Percentiles rank a stretch among this genome's conserved stretches.
Evolutionary conservation across 2,329 filamentous ascomycete genomes (phyloP).

Genomic region (Neocatenulostroma microsporum): DNA sequence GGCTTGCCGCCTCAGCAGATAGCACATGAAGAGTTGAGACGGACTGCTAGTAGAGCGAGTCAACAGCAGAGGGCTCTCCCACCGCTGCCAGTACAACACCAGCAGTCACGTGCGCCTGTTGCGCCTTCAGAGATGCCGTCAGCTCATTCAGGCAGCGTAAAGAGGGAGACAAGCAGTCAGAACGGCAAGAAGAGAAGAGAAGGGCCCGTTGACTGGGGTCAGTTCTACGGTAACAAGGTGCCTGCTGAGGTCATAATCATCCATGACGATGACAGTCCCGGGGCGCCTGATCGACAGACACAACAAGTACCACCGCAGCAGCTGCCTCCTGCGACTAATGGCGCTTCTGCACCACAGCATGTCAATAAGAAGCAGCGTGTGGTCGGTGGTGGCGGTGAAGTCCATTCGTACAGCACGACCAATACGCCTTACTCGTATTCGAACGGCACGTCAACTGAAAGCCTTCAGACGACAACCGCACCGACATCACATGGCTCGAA

Average conservation of each 20-base stretch:
- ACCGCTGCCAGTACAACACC: slow-evolving; percentile 13
- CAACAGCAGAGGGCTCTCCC: slow-evolving; percentile 17
- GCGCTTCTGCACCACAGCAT: slow-evolving; percentile 40
- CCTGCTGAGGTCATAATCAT: slow-evolving; percentile 47
- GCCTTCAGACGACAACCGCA: slow-evolving; percentile 66
- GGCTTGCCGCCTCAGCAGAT: background rate
- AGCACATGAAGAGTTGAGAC: slow-evolving; percentile 19
- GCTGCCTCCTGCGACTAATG: slow-evolving; percentile 16
- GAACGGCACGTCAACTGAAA: slow-evolving; percentile 49
- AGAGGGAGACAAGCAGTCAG: slow-evolving; percentile 6
- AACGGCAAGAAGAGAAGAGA: slow-evolving; percentile 3
- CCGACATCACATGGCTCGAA: slow-evolving; percentile 69
- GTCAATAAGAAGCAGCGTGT: slow-evolving; percentile 68
- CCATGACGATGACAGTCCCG: slow-evolving; percentile 39
- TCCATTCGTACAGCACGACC: slow-evolving; percentile 25
- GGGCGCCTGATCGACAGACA: slow-evolving; percentile 16
- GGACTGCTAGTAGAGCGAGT: slow-evolving; percentile 21
- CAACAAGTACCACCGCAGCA: slow-evolving; percentile 15
- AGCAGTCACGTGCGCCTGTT: slow-evolving; percentile 19
- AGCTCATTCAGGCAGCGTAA: slow-evolving; percentile 12
- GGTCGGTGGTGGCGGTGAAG: slow-evolving; percentile 28
- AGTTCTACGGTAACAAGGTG: slow-evolving; percentile 30
- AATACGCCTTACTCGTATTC: slow-evolving; percentile 68
- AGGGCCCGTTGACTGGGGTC: slow-evolving; percentile 28
- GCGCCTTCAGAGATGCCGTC: slow-evolving; percentile 11